Percentiles rank a stretch among this genome's conserved stretches.
These are phyloP conservation scores for Plasmopara halstedii DNA, from an alignment of 352 stramenopile species.

Conservation along the genomic window DNA sequence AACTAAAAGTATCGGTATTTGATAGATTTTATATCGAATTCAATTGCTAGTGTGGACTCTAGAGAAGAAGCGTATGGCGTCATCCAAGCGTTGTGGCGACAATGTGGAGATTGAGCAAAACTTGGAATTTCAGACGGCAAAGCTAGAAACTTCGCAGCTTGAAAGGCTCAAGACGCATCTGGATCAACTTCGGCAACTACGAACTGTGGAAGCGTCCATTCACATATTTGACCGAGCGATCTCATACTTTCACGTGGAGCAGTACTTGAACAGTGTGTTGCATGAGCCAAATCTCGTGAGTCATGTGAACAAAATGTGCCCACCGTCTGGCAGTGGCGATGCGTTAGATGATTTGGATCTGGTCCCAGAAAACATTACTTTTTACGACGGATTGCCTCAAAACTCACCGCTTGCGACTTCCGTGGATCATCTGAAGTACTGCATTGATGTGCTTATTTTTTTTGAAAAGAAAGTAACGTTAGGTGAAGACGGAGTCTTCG, in stretches of 20 bases:
- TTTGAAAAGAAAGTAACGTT: constrained; percentile 84
- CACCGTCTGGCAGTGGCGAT: constrained; percentile 24
- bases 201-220: constrained; percentile 67
- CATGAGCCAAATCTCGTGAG: constrained; percentile 55
- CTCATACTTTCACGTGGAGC: constrained; percentile 77
- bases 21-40: constrained; percentile 1
- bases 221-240: constrained; percentile 75
- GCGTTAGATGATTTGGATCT: constrained; percentile 41
- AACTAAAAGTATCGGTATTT: not conserved
- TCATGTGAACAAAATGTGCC: constrained; percentile 70
- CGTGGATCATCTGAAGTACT: constrained; percentile 77
- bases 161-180: constrained; percentile 61
- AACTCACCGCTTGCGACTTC: constrained; percentile 43
- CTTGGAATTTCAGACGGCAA: constrained; percentile 65
- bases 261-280: constrained; percentile 74
- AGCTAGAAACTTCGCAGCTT: constrained; percentile 51
- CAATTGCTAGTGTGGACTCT: constrained; percentile 49
- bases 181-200: constrained; percentile 62
- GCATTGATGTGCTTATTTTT: constrained; percentile 76
- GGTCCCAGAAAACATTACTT: constrained; percentile 52
- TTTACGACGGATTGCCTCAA: constrained; percentile 53
- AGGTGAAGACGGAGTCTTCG: constrained; percentile 55
- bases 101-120: constrained; percentile 49
- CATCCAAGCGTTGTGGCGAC: constrained; percentile 46
- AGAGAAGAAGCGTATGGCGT: constrained; percentile 50